phyloP scores from a whole-genome alignment of 2,329 filamentous ascomycete species.

The Diaporthe vexans region DNA sequence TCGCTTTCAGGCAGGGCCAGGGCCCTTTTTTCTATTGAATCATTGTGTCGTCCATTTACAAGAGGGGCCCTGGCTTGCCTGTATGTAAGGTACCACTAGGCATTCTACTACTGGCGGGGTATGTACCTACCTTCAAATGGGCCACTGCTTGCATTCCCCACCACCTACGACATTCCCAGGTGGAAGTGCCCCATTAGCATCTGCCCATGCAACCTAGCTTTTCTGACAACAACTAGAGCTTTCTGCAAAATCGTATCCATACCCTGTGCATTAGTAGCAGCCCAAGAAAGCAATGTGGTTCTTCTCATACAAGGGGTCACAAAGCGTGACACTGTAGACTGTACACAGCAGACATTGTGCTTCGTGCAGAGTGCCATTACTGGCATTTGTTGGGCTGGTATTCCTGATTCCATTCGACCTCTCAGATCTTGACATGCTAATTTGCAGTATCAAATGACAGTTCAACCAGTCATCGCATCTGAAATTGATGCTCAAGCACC shows the following conservation, averaged over 20 bases:
- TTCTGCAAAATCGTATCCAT: background rate
- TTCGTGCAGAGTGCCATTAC: background rate
- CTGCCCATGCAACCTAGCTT: background rate
- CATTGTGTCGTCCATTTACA: constrained; percentile 11
- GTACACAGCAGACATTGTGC: background rate
- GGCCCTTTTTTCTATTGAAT: background rate
- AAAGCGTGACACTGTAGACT: background rate
- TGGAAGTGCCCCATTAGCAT: background rate
- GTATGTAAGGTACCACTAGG: constrained; percentile 19
- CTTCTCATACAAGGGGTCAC: background rate
- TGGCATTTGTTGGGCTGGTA: constrained; percentile 25
- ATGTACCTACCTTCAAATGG: background rate
- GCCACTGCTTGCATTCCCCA: background rate
- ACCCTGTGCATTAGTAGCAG: background rate
- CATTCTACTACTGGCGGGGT: constrained; percentile 23
- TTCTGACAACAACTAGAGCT: background rate
- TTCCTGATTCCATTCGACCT: constrained; percentile 22
- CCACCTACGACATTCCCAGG: background rate
- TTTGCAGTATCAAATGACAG: constrained; percentile 2
- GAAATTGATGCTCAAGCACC: constrained; percentile 21
- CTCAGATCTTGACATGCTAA: constrained; percentile 15
- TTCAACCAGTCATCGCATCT: constrained; percentile 27
- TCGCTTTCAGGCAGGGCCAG: constrained; percentile 15
- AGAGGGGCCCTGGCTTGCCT: constrained; percentile 6
- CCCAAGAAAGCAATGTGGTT: background rate